Evolutionary conservation across 2,329 filamentous ascomycete genomes (phyloP).

Genomic region (Sclerotinia sclerotiorum): DNA sequence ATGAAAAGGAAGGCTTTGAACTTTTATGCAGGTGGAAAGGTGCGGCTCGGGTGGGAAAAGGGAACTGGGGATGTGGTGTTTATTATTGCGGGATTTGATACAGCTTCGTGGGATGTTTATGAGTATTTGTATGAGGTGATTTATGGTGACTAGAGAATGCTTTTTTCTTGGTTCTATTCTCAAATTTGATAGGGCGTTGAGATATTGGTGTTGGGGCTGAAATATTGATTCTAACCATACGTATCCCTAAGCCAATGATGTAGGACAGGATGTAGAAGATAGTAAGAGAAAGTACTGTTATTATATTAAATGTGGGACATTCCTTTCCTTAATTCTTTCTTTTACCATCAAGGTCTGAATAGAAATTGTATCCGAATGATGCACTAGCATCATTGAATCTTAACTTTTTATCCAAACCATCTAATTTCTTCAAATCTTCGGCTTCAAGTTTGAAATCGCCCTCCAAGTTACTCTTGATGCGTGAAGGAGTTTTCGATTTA

Average conservation of each 20-base stretch:
- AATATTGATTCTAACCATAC: not conserved
- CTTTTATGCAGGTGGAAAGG: constrained; percentile 1
- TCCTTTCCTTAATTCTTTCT: constrained; percentile 31
- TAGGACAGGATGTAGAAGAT: not conserved
- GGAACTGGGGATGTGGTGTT: not conserved
- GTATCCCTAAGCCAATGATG: not conserved
- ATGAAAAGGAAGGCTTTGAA: constrained; percentile 1
- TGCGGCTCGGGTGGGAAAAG: not conserved
- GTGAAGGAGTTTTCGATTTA: constrained; percentile 59
- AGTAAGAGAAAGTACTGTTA: not conserved
- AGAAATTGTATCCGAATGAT: constrained; percentile 59
- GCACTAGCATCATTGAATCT: constrained; percentile 60
- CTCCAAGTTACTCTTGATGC: constrained; percentile 63
- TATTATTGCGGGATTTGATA: not conserved
- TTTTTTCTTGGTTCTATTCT: not conserved
- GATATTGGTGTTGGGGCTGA: constrained; percentile 3
- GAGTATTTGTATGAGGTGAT: not conserved
- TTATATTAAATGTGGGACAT: not conserved
- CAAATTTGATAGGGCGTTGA: not conserved
- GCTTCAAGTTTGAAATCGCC: constrained; percentile 59
- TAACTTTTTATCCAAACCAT: constrained; percentile 56
- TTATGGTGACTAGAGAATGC: not conserved
- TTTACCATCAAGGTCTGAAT: constrained; percentile 58
- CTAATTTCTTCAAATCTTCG: constrained; percentile 56
- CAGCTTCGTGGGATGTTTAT: constrained; percentile 5